A percentile compares a stretch with the other conserved stretches of the same genome.
Conservation (phyloP, 352 stramenopile species). For the Globisporangium parvum region DNA sequence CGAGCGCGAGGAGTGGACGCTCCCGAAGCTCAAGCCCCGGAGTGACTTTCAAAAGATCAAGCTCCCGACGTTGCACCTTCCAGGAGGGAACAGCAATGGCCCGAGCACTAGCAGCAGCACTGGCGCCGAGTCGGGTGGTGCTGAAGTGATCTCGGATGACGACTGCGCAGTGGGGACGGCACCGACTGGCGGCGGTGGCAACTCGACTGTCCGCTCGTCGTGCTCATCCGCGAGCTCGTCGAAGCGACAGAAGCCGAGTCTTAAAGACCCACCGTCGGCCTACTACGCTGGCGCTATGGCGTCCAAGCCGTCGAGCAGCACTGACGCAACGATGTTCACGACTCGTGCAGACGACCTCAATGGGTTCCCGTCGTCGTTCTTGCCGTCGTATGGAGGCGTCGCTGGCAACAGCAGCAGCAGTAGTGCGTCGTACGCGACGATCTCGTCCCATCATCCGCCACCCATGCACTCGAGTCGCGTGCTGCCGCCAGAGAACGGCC, state of each 20-base stretch:
- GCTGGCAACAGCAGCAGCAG: neutral
- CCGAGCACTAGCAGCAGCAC: neutral
- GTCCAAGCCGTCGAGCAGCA: constrained; percentile 19
- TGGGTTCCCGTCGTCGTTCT: constrained; percentile 1
- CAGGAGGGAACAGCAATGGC: constrained; percentile 7
- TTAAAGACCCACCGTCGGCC: neutral
- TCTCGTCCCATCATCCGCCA: constrained; percentile 1
- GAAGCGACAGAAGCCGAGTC: constrained; percentile 24
- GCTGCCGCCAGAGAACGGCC: constrained; percentile 20
- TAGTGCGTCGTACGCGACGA: neutral
- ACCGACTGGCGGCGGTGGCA: constrained; percentile 12
- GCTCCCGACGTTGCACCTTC: constrained; percentile 37
- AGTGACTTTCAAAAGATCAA: constrained; percentile 83
- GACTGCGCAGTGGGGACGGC: constrained; percentile 15
- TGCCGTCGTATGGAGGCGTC: neutral
- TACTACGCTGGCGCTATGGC: neutral
- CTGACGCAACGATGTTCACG: constrained; percentile 15
- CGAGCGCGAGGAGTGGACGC: constrained; percentile 69
- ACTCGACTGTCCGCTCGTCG: constrained; percentile 23
- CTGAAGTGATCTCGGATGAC: constrained; percentile 53
- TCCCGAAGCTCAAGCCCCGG: constrained; percentile 69
- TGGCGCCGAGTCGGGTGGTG: constrained; percentile 41
- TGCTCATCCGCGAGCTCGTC: constrained; percentile 26
- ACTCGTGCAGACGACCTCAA: constrained; percentile 1
- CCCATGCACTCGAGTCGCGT: constrained; percentile 18